Evolutionary conservation across 805 yeast genomes (phyloP).

Genomic region (Hermanozyma aechmeae): DNA sequence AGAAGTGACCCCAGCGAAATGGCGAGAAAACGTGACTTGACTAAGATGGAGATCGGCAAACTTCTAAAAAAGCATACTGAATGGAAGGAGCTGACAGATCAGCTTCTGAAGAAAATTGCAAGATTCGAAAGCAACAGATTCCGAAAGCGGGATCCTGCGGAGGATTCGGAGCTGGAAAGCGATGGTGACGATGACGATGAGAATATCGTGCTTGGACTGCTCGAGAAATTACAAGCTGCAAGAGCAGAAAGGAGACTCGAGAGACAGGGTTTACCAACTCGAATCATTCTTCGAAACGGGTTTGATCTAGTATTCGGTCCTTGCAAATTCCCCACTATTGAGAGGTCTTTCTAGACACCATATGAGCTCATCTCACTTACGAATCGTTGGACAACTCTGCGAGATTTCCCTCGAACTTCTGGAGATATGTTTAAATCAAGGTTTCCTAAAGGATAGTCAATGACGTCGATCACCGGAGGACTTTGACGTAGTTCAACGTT

Average conservation of each 20-base stretch:
- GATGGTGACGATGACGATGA: conserved; percentile 14
- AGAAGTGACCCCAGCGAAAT: conserved; percentile 41
- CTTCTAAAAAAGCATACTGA: conserved; percentile 26
- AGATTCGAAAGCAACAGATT: conserved; percentile 5
- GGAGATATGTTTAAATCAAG: conserved; percentile 6
- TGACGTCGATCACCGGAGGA: conserved; percentile 11
- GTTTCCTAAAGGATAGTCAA: conserved; percentile 6
- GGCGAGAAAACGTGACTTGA: conserved; percentile 38
- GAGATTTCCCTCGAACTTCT: conserved; percentile 6
- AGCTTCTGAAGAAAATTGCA: conserved; percentile 17
- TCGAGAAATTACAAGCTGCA: conserved; percentile 13
- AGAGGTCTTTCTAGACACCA: conserved; percentile 1
- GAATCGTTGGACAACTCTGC: conserved; percentile 6
- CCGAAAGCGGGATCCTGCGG: too few relatives aligned
- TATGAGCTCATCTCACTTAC: conserved; percentile 1
- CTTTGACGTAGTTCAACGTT: conserved; percentile 24
- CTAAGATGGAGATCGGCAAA: conserved; percentile 38
- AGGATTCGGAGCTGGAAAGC: conserved; percentile 11
- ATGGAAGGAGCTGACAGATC: conserved; percentile 27
- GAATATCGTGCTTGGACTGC: conserved; percentile 11
- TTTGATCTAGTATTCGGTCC: conserved; percentile 3
- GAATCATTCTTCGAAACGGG: conserved; percentile 8
- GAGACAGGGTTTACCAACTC: conserved; percentile 5
- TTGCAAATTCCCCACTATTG: conserved; percentile 2
- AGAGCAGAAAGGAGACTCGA: conserved; percentile 11